phyloP scores from a whole-genome alignment of 1,284 basidiomycete genomes.

The Puccinia horiana region DNA sequence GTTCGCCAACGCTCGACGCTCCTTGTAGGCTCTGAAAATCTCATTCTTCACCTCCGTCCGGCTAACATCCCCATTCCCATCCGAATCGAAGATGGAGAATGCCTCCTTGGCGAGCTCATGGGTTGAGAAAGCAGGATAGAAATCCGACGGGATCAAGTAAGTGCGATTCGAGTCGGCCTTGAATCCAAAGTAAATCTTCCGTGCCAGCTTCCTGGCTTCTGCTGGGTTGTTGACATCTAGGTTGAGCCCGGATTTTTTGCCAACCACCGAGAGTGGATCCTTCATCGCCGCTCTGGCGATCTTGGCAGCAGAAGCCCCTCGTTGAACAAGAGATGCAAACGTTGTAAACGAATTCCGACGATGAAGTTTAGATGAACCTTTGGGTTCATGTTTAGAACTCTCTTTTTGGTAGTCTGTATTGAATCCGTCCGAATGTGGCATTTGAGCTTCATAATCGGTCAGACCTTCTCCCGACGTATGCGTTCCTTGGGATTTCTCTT shows the following conservation, averaged over 20 bases:
- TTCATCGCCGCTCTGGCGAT: slow-evolving; percentile 52
- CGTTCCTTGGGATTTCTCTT: not conserved
- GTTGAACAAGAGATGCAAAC: slow-evolving; percentile 47
- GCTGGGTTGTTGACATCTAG: slow-evolving; percentile 56
- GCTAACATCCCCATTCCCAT: slow-evolving; percentile 76
- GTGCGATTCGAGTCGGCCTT: slow-evolving; percentile 62
- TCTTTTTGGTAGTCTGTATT: not conserved
- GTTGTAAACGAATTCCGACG: slow-evolving; percentile 36
- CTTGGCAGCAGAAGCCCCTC: slow-evolving; percentile 50
- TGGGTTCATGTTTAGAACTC: not conserved
- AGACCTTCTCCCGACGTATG: not conserved
- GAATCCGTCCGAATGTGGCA: slow-evolving; percentile 2
- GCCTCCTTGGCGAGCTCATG: slow-evolving; percentile 50
- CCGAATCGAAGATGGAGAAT: slow-evolving; percentile 52
- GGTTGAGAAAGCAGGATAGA: slow-evolving; percentile 62
- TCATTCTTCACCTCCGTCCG: slow-evolving; percentile 73
- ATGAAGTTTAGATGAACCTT: not conserved
- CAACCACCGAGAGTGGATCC: slow-evolving; percentile 51
- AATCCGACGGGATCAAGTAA: slow-evolving; percentile 71
- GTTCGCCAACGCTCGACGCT: slow-evolving; percentile 60
- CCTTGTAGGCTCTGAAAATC: slow-evolving; percentile 72
- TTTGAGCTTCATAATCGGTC: not conserved
- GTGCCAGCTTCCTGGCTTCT: slow-evolving; percentile 66
- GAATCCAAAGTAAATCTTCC: slow-evolving; percentile 69
- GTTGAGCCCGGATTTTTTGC: slow-evolving; percentile 54